These are phyloP conservation scores for Termitomyces bulborhizus DNA, from an alignment of 768 basidiomycete species.

Conservation along the genomic window DNA sequence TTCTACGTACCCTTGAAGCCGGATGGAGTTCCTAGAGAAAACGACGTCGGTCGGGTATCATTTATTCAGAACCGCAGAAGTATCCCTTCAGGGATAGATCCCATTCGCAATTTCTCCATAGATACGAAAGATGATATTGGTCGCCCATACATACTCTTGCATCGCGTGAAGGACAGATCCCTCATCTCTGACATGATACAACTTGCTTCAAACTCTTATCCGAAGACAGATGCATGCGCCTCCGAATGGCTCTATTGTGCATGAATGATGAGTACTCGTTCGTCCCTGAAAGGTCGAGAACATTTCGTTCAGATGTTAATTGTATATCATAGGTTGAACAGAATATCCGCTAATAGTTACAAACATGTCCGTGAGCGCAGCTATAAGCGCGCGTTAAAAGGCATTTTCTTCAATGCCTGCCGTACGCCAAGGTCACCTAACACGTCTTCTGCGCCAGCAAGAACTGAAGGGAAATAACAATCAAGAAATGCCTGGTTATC, in stretches of 20 bases:
- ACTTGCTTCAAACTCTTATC: too few relatives aligned
- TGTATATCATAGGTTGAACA: not conserved
- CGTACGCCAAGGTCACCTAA: constrained; percentile 69
- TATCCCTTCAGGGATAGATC: too few relatives aligned
- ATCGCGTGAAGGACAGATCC: too few relatives aligned
- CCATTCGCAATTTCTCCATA: too few relatives aligned
- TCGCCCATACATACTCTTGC: too few relatives aligned
- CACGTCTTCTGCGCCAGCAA: constrained; percentile 76
- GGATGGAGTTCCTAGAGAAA: too few relatives aligned
- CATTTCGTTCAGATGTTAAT: not conserved
- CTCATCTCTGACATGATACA: too few relatives aligned
- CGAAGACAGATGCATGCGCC: too few relatives aligned
- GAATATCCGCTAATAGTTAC: not conserved
- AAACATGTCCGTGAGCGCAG: not conserved
- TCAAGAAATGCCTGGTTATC: not conserved
- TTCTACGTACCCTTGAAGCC: too few relatives aligned
- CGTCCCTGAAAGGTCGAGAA: not conserved
- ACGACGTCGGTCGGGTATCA: not conserved
- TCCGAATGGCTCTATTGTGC: too few relatives aligned
- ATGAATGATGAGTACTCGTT: not conserved
- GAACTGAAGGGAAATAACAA: constrained; percentile 29
- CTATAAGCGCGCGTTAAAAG: constrained; percentile 29
- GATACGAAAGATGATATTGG: too few relatives aligned
- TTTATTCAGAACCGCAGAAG: not conserved
- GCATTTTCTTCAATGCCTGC: constrained; percentile 69